phyloP scores from a whole-genome alignment of 2,329 filamentous ascomycete genomes.

The Penicillium sp. region DNA sequence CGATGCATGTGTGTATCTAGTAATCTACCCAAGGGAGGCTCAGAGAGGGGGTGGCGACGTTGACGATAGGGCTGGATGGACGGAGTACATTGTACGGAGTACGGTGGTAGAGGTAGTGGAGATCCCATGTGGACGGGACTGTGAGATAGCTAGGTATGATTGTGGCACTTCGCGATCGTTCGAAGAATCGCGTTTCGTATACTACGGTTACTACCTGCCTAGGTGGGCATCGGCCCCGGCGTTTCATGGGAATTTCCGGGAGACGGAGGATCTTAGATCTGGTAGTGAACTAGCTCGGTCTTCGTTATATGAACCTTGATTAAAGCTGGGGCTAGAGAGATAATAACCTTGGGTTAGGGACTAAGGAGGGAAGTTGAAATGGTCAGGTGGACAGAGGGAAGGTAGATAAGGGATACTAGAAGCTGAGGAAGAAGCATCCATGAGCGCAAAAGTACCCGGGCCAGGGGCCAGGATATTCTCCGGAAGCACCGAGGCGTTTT shows the following conservation, averaged over 20 bases:
- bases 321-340: background rate
- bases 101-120: background rate
- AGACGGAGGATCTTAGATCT: constrained; percentile 10
- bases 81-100: background rate
- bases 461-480: background rate
- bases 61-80: background rate
- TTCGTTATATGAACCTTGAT: background rate
- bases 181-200: background rate
- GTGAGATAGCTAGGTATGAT: constrained; percentile 2
- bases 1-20: background rate
- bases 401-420: background rate
- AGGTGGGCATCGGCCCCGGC: constrained; percentile 10
- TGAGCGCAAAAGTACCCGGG: constrained; percentile 2
- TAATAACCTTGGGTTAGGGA: background rate
- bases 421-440: background rate
- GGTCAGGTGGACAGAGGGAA: background rate
- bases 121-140: background rate
- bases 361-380: background rate
- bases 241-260: constrained; percentile 9
- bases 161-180: background rate
- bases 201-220: constrained; percentile 14
- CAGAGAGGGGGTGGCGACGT: background rate
- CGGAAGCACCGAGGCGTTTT: background rate
- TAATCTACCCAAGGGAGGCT: background rate
- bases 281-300: background rate